Percentiles rank a stretch among this genome's conserved stretches.
Conservation (phyloP, 345 rosid species). For the Sonneratia caseolaris region DNA sequence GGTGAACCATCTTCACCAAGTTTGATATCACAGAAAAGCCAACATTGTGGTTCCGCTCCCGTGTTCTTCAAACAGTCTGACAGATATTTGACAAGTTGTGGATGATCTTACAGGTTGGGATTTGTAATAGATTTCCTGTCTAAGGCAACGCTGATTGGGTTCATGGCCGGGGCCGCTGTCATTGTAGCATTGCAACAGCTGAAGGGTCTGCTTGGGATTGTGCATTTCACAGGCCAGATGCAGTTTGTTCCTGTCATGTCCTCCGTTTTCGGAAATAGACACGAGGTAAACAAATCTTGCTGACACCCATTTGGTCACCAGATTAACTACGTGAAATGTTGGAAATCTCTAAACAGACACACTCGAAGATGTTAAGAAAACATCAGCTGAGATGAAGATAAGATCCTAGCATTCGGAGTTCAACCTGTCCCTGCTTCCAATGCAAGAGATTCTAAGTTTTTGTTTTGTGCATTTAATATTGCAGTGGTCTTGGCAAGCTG, state of each 20-base stretch:
- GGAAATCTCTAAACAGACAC: too few relatives aligned
- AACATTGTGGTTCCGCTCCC: not conserved
- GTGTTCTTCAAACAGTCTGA: not conserved
- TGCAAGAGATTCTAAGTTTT: too few relatives aligned
- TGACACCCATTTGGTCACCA: too few relatives aligned
- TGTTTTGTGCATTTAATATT: constrained; percentile 2
- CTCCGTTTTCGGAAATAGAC: constrained; percentile 42
- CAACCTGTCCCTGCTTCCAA: too few relatives aligned
- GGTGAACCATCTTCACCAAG: constrained; percentile 26
- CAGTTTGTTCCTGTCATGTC: constrained; percentile 69
- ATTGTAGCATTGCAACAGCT: constrained; percentile 94
- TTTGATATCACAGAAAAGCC: not conserved
- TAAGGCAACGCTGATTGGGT: constrained; percentile 88
- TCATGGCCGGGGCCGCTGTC: constrained; percentile 97
- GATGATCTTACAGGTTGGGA: constrained; percentile 52
- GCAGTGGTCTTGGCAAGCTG: constrained; percentile 97
- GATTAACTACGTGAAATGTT: too few relatives aligned
- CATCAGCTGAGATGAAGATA: too few relatives aligned
- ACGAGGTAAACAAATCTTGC: constrained; percentile 31
- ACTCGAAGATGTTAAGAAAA: too few relatives aligned
- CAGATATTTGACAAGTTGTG: not conserved
- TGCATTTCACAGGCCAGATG: constrained; percentile 86
- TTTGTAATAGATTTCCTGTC: constrained; percentile 93
- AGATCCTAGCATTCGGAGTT: too few relatives aligned
- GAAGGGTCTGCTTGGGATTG: constrained; percentile 90